These are phyloP conservation scores for Anisogramma anomala DNA, from an alignment of 2,329 filamentous ascomycete species.

Conservation along the genomic window DNA sequence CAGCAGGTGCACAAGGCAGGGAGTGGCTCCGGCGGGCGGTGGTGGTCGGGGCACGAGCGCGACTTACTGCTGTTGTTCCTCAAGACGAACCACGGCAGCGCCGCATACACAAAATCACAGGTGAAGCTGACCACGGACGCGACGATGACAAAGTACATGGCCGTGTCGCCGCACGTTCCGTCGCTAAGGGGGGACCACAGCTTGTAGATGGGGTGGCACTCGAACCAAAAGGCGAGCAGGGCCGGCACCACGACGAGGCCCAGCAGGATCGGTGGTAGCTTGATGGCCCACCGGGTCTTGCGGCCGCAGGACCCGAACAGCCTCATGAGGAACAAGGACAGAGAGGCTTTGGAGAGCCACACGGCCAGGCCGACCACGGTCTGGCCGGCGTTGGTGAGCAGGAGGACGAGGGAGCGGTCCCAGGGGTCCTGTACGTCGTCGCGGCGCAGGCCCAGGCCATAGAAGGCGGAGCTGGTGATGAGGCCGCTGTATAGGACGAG, in stretches of 20 bases:
- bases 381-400: slow-evolving; percentile 5
- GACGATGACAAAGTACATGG: slow-evolving; percentile 2
- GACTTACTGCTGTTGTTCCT: slow-evolving; percentile 2
- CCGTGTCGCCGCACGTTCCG: slow-evolving; percentile 1
- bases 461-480: slow-evolving; percentile 3
- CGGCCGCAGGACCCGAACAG: slow-evolving; percentile 3
- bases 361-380: slow-evolving; percentile 5
- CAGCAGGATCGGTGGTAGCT: not conserved
- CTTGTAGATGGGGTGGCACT: slow-evolving; percentile 1
- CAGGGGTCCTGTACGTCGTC: slow-evolving; percentile 6
- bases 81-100: slow-evolving; percentile 1
- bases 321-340: slow-evolving; percentile 1
- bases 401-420: slow-evolving; percentile 5
- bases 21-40: too few species aligned
- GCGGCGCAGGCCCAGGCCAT: slow-evolving; percentile 1
- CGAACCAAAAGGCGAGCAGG: slow-evolving; percentile 3
- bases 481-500: slow-evolving; percentile 1
- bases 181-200: slow-evolving; percentile 4
- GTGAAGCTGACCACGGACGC: slow-evolving; percentile 2
- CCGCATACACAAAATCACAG: slow-evolving; percentile 6
- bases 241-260: not conserved
- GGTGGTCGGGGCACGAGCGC: too few species aligned
- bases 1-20: too few species aligned
- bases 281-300: slow-evolving; percentile 1
- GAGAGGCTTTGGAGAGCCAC: slow-evolving; percentile 1